Conservation (phyloP, 345 rosid species). For the Isatis tinctoria region DNA sequence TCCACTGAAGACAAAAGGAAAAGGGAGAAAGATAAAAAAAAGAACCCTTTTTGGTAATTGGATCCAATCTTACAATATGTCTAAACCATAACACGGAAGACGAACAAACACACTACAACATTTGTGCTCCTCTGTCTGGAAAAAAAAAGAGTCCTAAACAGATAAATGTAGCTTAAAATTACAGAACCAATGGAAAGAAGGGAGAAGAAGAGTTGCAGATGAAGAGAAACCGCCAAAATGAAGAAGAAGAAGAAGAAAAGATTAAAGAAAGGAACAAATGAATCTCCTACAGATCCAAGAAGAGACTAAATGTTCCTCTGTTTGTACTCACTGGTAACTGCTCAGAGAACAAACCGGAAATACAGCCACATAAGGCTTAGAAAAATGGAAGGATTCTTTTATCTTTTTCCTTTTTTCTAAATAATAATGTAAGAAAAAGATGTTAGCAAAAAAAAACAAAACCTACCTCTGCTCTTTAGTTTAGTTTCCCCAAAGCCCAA, state of each 20-base stretch:
- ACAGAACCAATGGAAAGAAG: slow-evolving; percentile 23
- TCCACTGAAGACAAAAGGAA: slow-evolving; percentile 5
- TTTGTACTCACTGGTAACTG: slow-evolving; percentile 30
- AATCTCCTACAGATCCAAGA: slow-evolving; percentile 59
- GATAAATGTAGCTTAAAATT: slow-evolving; percentile 20
- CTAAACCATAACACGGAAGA: slow-evolving; percentile 16
- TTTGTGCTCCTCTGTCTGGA: slow-evolving; percentile 23
- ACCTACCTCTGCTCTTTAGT: not conserved
- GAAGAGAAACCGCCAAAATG: slow-evolving; percentile 25
- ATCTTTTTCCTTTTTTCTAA: not conserved
- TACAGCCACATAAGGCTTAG: slow-evolving; percentile 32
- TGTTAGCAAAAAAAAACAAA: not conserved
- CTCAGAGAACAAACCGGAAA: slow-evolving; percentile 37
- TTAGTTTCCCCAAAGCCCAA: not conserved
- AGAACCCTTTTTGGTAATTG: slow-evolving; percentile 19
- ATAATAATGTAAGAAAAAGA: not conserved
- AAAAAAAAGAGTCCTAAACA: slow-evolving; percentile 4
- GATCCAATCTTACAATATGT: slow-evolving; percentile 26
- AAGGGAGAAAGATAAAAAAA: not conserved
- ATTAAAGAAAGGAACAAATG: slow-evolving; percentile 27
- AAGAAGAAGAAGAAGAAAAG: slow-evolving; percentile 7
- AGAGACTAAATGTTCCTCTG: slow-evolving; percentile 25
- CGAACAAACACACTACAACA: slow-evolving; percentile 17
- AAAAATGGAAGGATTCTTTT: slow-evolving; percentile 27
- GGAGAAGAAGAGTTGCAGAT: slow-evolving; percentile 8